These are phyloP conservation scores for Podila clonocystis DNA, from an alignment of 192 early-diverging fungal genomes.

Conservation along the genomic window DNA sequence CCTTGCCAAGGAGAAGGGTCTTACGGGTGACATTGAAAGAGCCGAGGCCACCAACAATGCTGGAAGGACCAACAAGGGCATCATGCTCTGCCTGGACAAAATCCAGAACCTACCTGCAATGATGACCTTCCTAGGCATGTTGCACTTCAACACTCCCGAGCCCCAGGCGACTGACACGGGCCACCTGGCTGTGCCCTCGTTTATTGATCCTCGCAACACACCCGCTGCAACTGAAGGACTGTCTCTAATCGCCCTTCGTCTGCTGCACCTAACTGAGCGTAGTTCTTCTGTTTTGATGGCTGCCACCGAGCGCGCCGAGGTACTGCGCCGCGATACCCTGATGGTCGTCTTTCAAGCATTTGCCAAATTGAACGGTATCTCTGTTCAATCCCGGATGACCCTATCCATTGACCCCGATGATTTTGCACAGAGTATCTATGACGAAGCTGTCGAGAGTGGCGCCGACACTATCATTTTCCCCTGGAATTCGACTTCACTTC, in stretches of 20 bases:
- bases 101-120: conserved; percentile 54
- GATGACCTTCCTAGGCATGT: conserved; percentile 53
- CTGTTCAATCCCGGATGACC: conserved; percentile 67
- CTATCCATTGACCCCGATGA: conserved; percentile 68
- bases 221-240: conserved; percentile 4
- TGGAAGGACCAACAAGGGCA: conserved; percentile 16
- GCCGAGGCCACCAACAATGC: neutral
- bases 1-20: conserved; percentile 28
- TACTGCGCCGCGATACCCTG: conserved; percentile 74
- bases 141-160: conserved; percentile 23
- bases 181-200: conserved; percentile 16
- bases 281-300: conserved; percentile 83
- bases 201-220: neutral
- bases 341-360: conserved; percentile 87
- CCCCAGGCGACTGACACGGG: neutral
- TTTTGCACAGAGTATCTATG: conserved; percentile 73
- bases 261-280: conserved; percentile 83
- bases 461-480: conserved; percentile 80
- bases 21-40: conserved; percentile 13
- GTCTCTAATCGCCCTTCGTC: conserved; percentile 71
- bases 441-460: conserved; percentile 62
- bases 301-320: conserved; percentile 67
- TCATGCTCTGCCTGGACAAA: conserved; percentile 44
- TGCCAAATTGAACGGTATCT: conserved; percentile 76
- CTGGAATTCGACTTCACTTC: conserved; percentile 57